Evolutionary conservation across 139 green algal genomes (phyloP).

Genomic region (Chlorella vulgaris): DNA sequence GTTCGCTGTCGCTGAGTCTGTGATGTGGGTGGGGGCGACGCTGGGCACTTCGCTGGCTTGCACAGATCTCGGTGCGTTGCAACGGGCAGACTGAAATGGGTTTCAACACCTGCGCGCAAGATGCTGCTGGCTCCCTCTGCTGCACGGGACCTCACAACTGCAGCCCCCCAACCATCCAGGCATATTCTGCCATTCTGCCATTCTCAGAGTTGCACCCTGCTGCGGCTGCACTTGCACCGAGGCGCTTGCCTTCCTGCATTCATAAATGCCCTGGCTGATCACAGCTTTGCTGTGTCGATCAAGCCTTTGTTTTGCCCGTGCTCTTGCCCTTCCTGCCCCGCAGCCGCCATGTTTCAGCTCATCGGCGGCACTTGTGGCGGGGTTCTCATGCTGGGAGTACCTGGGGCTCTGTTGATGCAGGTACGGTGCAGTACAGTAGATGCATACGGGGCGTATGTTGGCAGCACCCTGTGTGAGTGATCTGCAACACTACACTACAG

Average conservation of each 20-base stretch:
- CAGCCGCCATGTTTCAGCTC: not conserved
- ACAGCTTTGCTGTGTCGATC: no score
- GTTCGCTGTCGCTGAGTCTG: not conserved
- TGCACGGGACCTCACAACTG: no score
- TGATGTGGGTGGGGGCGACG: not conserved
- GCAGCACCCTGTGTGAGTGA: no score
- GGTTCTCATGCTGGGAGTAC: not conserved
- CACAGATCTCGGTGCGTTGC: not conserved
- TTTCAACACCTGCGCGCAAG: not conserved
- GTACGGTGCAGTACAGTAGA: no score
- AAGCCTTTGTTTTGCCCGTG: no score
- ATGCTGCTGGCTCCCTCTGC: no score
- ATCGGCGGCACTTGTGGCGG: constrained; percentile 4
- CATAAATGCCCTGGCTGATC: no score
- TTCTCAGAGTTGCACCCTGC: not conserved
- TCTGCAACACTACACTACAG: no score
- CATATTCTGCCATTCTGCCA: not conserved
- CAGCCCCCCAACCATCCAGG: not conserved
- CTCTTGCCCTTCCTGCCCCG: not conserved
- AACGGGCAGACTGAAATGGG: not conserved
- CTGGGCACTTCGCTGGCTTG: not conserved
- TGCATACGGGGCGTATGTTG: no score
- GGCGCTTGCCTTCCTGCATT: not conserved
- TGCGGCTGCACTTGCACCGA: not conserved
- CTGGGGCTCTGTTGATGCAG: not conserved